Evolutionary conservation across 2,329 filamentous ascomycete species (phyloP), one percentile per base, ranked within the genome.

Genomic region (Blumeriella jaapii): DNA sequence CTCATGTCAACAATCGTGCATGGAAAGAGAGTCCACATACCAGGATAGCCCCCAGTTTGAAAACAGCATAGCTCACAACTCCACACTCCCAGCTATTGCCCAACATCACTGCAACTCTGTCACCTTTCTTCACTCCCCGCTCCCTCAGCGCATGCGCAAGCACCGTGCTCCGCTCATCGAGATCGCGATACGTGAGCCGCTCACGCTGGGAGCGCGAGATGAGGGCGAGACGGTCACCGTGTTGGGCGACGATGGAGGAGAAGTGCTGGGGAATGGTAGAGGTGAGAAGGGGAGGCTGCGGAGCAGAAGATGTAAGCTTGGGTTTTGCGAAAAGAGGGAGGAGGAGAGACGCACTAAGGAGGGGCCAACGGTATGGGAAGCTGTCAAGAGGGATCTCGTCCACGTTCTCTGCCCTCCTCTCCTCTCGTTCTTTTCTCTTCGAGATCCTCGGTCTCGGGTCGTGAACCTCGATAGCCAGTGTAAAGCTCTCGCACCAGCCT

Each of bases 1-100:
- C 22, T 14, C 10, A 11, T 6, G 6, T 22, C 20, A 29, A 29
- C 14, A 25, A 2, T 6, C 13, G 7, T 11, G 12, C 22, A 41
- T n/a, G 6, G 15, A 31, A 17, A 39, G 16, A 31, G 34, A 31
- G 13, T 5, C 5, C 18, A 31, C 33, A 12, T 61, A 75, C 87
- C 43, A 96, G 65, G 32, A 96, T 74, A 15, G 84, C 89, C n/a
- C 91, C 91, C 7, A 96, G 69, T 59, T 96, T 96, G 65, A 89
- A 94, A 36, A 91, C 59, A 1, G 87, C 87, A 59, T 96, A 96
- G 5, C 81, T 89, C 58, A 91, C 69, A 31, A 79, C 78, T 3
- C 83, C 84, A 55, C 84, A 89, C 58, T 94, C 86, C 48, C 79
- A 64, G 26, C 76, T 78, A 59, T 94, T 96, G 11, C 89, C 89